These are phyloP conservation scores for Miscanthus lutarioriparius DNA, from an alignment of 176 grass and related monocot species.

Conservation along the genomic window DNA sequence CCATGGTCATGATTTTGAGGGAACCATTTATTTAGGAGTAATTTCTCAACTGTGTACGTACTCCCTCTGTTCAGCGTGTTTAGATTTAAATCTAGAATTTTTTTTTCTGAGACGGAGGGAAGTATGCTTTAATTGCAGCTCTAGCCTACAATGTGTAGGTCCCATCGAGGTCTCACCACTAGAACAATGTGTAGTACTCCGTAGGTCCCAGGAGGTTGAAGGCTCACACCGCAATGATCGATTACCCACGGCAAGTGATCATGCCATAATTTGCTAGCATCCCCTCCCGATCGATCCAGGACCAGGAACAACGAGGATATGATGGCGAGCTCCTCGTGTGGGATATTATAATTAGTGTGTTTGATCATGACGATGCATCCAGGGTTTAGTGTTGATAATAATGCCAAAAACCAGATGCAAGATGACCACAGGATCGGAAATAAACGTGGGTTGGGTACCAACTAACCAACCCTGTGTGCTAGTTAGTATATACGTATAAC, in stretches of 20 bases:
- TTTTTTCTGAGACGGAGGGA: too few species aligned
- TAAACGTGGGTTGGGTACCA: too few species aligned
- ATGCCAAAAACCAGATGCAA: not conserved
- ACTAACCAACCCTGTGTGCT: too few species aligned
- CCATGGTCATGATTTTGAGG: too few species aligned
- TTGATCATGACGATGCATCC: too few species aligned
- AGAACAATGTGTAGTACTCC: not conserved
- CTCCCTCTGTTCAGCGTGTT: too few species aligned
- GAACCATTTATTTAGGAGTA: too few species aligned
- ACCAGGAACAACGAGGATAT: not conserved
- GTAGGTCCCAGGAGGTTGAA: not conserved
- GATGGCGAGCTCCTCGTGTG: not conserved
- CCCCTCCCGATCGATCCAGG: not conserved
- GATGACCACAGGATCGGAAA: not conserved
- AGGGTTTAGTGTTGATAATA: not conserved
- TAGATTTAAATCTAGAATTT: too few species aligned
- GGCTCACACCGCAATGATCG: not conserved
- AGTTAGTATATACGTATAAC: too few species aligned
- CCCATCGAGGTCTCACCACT: not conserved
- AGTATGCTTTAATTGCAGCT: not conserved
- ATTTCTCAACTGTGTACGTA: not conserved
- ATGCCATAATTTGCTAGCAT: conserved; percentile 24
- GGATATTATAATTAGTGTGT: too few species aligned
- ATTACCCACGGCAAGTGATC: conserved; percentile 40
- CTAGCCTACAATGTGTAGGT: too few species aligned